These are phyloP conservation scores for Rossbeevera mucosa DNA, from an alignment of 768 basidiomycete species.

Conservation along the genomic window DNA sequence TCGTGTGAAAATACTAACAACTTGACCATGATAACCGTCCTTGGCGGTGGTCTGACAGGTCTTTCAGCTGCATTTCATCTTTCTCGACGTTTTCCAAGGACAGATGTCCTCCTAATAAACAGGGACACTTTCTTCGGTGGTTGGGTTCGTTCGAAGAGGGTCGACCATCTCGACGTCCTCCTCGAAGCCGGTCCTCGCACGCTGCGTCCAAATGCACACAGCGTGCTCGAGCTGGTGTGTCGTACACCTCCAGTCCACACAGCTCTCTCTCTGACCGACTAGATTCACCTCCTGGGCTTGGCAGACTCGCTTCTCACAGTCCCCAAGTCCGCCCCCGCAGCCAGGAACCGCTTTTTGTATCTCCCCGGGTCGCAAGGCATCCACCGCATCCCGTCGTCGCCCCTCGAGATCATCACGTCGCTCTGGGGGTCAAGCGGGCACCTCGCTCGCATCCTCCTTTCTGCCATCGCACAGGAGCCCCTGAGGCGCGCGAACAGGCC, in stretches of 20 bases:
- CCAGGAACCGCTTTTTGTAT: constrained; percentile 71
- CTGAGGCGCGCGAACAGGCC: constrained; percentile 45
- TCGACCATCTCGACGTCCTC: constrained; percentile 51
- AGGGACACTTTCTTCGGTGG: constrained; percentile 65
- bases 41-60: constrained; percentile 81
- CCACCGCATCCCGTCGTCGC: constrained; percentile 42
- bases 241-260: constrained; percentile 1
- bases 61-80: constrained; percentile 80
- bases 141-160: constrained; percentile 71
- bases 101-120: constrained; percentile 68
- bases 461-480: constrained; percentile 54
- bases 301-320: constrained; percentile 59
- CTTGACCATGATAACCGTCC: constrained; percentile 66
- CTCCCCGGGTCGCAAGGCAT: constrained; percentile 52
- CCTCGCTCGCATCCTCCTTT: constrained; percentile 44
- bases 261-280: constrained; percentile 14
- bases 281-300: constrained; percentile 78
- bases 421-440: constrained; percentile 29
- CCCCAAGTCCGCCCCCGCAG: constrained; percentile 62
- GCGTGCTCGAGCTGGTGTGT: constrained; percentile 74
- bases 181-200: constrained; percentile 89
- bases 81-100: constrained; percentile 54
- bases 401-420: constrained; percentile 35
- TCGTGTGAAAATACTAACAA: too few relatives aligned
- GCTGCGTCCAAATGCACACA: constrained; percentile 68